Percentiles rank a stretch among this genome's conserved stretches.
Evolutionary conservation across 225 moss, liverwort and hornwort species (phyloP).

Genomic region (Sphagnum contortum): DNA sequence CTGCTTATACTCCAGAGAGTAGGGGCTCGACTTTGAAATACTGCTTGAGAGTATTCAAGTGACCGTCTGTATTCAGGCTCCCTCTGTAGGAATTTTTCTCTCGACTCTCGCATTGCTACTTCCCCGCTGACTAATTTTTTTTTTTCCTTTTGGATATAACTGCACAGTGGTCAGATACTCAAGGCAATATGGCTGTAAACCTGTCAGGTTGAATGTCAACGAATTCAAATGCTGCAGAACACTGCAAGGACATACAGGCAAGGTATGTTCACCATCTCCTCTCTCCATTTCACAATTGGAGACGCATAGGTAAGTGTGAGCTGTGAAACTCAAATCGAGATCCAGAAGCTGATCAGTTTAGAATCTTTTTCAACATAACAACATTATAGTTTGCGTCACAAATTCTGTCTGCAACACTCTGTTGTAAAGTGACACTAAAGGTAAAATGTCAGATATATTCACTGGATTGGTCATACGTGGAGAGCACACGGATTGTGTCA

Average conservation of each 20-base stretch:
- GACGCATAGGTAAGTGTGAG: neutral
- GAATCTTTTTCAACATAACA: slow-evolving; percentile 1
- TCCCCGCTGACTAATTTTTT: neutral
- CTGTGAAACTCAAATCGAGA: neutral
- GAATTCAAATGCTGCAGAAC: slow-evolving; percentile 85
- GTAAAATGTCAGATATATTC: slow-evolving; percentile 67
- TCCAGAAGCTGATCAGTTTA: neutral
- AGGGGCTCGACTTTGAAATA: too few relatives aligned
- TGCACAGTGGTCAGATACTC: slow-evolving; percentile 72
- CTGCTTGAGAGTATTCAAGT: neutral
- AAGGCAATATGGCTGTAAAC: slow-evolving; percentile 40
- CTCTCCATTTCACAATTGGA: neutral
- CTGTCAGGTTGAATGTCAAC: slow-evolving; percentile 35
- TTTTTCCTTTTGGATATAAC: slow-evolving; percentile 10
- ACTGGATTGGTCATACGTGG: slow-evolving; percentile 85
- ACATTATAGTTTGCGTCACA: neutral
- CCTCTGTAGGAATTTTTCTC: neutral
- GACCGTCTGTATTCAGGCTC: neutral
- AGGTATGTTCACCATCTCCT: slow-evolving; percentile 36
- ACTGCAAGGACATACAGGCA: slow-evolving; percentile 94
- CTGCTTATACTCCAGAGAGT: too few relatives aligned
- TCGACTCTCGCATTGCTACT: neutral
- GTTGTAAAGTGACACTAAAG: neutral
- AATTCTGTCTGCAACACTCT: neutral
- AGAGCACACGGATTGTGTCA: slow-evolving; percentile 81